Percentiles rank a stretch among this genome's conserved stretches.
phyloP scores from a whole-genome alignment of 352 stramenopile species.

The Phytophthora foliorum region DNA sequence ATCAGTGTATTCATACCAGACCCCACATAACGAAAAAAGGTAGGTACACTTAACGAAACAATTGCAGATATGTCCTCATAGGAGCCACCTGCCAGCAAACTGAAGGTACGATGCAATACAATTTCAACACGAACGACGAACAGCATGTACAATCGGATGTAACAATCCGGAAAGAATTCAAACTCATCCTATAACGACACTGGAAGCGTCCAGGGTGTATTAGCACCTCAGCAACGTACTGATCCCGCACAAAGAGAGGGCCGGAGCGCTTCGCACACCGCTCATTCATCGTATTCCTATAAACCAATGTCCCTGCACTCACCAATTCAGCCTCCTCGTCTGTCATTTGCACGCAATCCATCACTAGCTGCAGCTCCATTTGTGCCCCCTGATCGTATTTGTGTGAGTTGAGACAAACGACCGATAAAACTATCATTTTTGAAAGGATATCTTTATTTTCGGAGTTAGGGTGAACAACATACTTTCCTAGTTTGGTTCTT shows the following conservation, averaged over 20 bases:
- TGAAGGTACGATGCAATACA: conserved; percentile 10
- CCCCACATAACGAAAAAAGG: conserved; percentile 3
- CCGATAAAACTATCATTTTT: too few relatives aligned
- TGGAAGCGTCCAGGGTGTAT: neutral
- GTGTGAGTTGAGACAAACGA: too few relatives aligned
- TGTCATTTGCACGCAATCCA: neutral
- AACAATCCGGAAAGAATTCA: conserved; percentile 2
- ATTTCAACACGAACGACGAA: conserved; percentile 3
- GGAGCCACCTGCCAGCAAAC: conserved; percentile 1
- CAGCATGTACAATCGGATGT: conserved; percentile 1
- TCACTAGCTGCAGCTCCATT: neutral
- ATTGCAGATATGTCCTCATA: conserved; percentile 9
- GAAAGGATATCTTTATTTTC: too few relatives aligned
- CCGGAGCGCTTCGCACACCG: neutral
- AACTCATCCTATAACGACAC: conserved; percentile 5
- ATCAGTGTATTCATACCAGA: neutral
- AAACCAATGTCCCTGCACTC: conserved; percentile 3
- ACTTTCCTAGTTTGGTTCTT: too few relatives aligned
- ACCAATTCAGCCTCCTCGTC: too few relatives aligned
- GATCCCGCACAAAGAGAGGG: too few relatives aligned
- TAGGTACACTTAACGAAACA: conserved; percentile 1
- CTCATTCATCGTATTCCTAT: conserved; percentile 1
- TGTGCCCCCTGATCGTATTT: too few relatives aligned
- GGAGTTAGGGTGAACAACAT: too few relatives aligned
- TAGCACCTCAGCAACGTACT: neutral